phyloP scores from a whole-genome alignment of 176 grass and related monocot genomes.

The Oryza coarctata region DNA sequence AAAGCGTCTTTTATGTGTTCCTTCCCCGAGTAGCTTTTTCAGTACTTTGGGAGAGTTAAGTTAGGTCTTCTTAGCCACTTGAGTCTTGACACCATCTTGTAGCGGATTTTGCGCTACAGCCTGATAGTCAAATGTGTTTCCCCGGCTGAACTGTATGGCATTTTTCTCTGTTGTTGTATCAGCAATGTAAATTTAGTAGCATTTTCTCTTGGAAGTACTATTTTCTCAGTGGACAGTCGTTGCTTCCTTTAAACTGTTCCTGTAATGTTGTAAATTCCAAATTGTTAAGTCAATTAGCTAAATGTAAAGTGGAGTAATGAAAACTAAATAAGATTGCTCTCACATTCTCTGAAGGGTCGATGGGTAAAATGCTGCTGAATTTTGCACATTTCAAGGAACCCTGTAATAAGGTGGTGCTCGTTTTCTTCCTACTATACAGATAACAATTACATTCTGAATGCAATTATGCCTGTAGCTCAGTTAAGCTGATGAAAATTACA shows the following conservation, averaged over 20 bases:
- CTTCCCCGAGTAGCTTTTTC: not conserved
- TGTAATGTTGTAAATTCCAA: not conserved
- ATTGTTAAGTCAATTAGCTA: not conserved
- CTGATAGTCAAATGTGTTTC: not conserved
- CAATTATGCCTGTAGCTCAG: not conserved
- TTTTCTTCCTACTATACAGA: not conserved
- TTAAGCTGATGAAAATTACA: not conserved
- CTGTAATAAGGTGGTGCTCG: not conserved
- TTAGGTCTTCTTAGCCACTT: not conserved
- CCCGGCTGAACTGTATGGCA: not conserved
- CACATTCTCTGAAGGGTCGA: not conserved
- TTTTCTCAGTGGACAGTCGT: not conserved
- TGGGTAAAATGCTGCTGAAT: not conserved
- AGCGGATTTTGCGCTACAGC: not conserved
- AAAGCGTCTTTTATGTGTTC: slow-evolving; percentile 23
- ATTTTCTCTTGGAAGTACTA: not conserved
- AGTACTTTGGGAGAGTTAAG: not conserved
- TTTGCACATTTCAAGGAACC: not conserved
- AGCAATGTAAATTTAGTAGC: not conserved
- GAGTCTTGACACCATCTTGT: not conserved
- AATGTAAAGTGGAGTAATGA: not conserved
- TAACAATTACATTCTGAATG: not conserved
- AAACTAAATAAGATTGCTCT: not conserved
- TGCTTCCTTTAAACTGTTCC: not conserved
- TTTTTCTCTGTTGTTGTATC: not conserved